Conservation (phyloP, 441 rosid genomes). For the Monsonia emarginata region DNA sequence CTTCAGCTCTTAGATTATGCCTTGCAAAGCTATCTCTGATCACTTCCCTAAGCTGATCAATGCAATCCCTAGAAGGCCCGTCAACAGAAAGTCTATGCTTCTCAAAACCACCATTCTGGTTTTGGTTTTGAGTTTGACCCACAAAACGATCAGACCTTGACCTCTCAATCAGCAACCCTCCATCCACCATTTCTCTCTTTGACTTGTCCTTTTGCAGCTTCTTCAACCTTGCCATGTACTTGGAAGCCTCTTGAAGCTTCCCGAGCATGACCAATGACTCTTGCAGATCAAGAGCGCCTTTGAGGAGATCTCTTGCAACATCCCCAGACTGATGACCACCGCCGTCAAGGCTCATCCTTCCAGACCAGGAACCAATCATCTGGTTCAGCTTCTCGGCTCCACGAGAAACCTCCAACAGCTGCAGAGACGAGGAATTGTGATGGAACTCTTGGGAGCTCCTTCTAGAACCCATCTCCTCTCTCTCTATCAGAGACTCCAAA, state of each 20-base stretch:
- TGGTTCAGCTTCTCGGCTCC: slow-evolving; percentile 74
- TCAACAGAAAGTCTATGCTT: slow-evolving; percentile 35
- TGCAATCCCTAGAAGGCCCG: slow-evolving; percentile 39
- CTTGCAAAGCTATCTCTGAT: slow-evolving; percentile 44
- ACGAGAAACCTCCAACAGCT: slow-evolving; percentile 61
- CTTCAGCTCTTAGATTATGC: slow-evolving; percentile 41
- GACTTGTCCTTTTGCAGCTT: slow-evolving; percentile 29
- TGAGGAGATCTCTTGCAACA: slow-evolving; percentile 56
- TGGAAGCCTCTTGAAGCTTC: slow-evolving; percentile 62
- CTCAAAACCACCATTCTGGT: no score
- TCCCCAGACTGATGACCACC: slow-evolving; percentile 48
- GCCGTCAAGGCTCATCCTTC: slow-evolving; percentile 29
- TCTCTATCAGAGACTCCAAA: slow-evolving; percentile 19
- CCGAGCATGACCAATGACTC: slow-evolving; percentile 71
- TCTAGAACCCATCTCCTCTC: slow-evolving; percentile 24
- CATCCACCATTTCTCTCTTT: slow-evolving; percentile 25
- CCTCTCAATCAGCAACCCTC: slow-evolving; percentile 25
- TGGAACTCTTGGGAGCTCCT: slow-evolving; percentile 20
- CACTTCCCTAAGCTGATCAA: slow-evolving; percentile 52
- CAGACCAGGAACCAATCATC: slow-evolving; percentile 55
- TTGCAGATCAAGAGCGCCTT: slow-evolving; percentile 81
- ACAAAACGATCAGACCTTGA: slow-evolving; percentile 27
- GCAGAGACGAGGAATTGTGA: slow-evolving; percentile 44
- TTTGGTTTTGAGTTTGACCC: slow-evolving; percentile 21
- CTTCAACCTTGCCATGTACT: slow-evolving; percentile 40